Percentiles rank a stretch among this genome's conserved stretches.
Evolutionary conservation across 1,284 basidiomycete genomes (phyloP).

Genomic region (Tilletia caries): DNA sequence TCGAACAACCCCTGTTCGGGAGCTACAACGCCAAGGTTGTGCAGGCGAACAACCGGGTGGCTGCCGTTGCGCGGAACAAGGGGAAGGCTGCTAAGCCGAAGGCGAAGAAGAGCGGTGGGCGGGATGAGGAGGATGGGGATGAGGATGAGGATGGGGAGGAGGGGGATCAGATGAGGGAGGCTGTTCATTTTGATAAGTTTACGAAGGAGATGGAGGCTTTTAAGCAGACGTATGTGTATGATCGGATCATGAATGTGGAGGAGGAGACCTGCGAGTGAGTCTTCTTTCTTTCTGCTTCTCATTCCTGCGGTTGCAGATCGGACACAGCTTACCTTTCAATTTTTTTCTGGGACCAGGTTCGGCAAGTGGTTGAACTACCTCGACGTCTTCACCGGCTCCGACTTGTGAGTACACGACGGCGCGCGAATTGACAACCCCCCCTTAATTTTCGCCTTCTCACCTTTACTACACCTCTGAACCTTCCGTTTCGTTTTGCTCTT

Average conservation of each 20-base stretch:
- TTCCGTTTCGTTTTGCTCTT: too few species aligned
- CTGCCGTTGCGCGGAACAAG: constrained; percentile 33
- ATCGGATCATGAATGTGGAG: constrained; percentile 64
- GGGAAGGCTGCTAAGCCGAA: constrained; percentile 24
- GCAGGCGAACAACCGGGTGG: constrained; percentile 36
- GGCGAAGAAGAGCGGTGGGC: too few species aligned
- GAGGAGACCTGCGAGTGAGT: constrained; percentile 73
- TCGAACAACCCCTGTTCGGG: constrained; percentile 84
- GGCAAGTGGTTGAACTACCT: constrained; percentile 55
- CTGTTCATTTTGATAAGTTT: constrained; percentile 30
- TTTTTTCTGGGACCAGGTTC: constrained; percentile 20
- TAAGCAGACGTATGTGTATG: constrained; percentile 49
- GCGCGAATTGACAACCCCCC: too few species aligned
- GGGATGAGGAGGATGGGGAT: constrained; percentile 20
- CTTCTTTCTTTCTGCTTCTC: background rate
- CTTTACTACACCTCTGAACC: too few species aligned
- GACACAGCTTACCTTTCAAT: too few species aligned
- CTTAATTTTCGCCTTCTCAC: too few species aligned
- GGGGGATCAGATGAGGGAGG: constrained; percentile 20
- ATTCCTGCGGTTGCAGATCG: background rate
- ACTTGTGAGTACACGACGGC: constrained; percentile 41
- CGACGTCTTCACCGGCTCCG: constrained; percentile 39
- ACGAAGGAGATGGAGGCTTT: constrained; percentile 36
- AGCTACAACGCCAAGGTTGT: constrained; percentile 68
- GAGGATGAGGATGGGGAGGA: constrained; percentile 25